Evolutionary conservation across 2,329 filamentous ascomycete species (phyloP), one percentile per base, ranked within the genome.

Genomic region (Alternaria solani): DNA sequence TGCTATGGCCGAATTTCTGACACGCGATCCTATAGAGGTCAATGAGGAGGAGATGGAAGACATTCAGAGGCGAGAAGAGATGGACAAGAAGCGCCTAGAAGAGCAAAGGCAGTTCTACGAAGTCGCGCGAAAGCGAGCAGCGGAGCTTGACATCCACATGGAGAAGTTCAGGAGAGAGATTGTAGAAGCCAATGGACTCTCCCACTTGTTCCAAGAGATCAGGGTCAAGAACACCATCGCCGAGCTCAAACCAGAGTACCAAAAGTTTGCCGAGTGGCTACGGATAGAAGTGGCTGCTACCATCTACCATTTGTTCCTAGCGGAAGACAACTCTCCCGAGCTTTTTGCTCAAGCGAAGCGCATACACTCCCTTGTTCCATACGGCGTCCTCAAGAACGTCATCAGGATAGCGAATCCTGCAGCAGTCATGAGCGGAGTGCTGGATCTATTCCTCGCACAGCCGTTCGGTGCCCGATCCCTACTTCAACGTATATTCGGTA

Each of bases 191-290:
- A 96, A 97, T 77, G 95, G 95, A 8, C 85, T 99, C 41, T 96
- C 94, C 0, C 94, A 91, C 76, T 86, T 99, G 0, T 98, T 99
- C 79, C 86, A 91, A 59, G 95, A 98, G 76, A 96, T 99, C 78
- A 91, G 91, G 71, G 89, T 93, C 57, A 98, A 98, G 81, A 85
- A 92, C 61, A 93, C 87, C 4, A 94, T 99, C 54, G 86, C 88
- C 65, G 93, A 97, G 68, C 85, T 99, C 54, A 96, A 92, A 73
- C 90, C 96, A 11, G 94, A 98, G 77, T 98, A 98, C 78, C 92
- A 95, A 74, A 99, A 98, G 77, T 98, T 99, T 75, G 94, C 94
- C 18, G 95, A 99, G 78, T 99, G 95, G 95, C 83, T 98, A 51
- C 90, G 95, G 39, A 99, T 99, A 73, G 95, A 99, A 81, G 90